Evolutionary conservation across 2,329 filamentous ascomycete genomes (phyloP), one percentile per base, ranked within the genome.

Genomic region (Pseudogymnoascus sp.): DNA sequence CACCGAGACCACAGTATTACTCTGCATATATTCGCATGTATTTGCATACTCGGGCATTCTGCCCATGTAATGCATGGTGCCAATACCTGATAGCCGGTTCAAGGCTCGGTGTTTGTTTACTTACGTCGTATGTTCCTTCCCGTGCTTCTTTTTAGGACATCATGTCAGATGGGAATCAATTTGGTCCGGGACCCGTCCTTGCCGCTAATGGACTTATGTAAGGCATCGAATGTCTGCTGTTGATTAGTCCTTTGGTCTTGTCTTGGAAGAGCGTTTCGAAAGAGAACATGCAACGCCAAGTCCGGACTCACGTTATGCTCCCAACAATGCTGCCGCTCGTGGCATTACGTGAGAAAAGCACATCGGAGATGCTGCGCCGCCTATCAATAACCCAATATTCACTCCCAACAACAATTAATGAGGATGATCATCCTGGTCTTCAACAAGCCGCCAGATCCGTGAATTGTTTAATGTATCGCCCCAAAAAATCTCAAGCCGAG

Each of bases 271-370:
- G 47, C 47, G 14, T 54, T 54, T 54, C 25, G 18, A 18, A 18
- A 54, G 25, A n/a, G 11, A 18, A 18, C 9, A 2, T 9, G 25
- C 25, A 54, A 54, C 28, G 28, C 47, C 28, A 54, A 32, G 47
- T 54, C 47, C 28, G 5, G 47, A 18, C 25, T 32, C 47, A 54
- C 28, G 47, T 54, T 54, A 54, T 54, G 47, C 28, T 54, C 47
- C 47, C 47, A 54, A 54, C 47, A 5, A 54, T 18, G 25, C 47
- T 32, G 5, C 6, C 28, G 12, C 6, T 4, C 25, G 25, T 6
- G 47, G 47, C 47, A 54, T 54, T 54, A 54, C 47, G 47, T 54
- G 47, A 54, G 47, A 30, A 50, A 25, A 47, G n/a, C 41, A 30
- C 16, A 54, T 4, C 47, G n/a, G 25, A 30, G 47, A 54, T 54